Evolutionary conservation across 73 alveolate species (phyloP).

Genomic region (Diophrys sp.): DNA sequence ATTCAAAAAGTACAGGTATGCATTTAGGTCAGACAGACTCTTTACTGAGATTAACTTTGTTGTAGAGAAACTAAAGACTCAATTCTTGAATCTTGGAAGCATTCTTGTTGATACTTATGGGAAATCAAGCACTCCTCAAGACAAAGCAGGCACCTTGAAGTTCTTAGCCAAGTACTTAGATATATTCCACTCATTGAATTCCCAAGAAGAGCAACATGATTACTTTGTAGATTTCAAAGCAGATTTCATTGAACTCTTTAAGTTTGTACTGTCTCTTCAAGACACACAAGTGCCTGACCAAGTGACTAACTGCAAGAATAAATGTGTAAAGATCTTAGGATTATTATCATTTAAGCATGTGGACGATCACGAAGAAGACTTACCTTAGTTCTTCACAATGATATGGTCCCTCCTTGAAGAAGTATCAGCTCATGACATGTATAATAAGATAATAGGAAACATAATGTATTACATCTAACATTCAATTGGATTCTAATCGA

Average conservation of each 20-base stretch:
- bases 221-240: conserved; percentile 33
- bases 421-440: conserved; percentile 9
- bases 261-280: conserved; percentile 12
- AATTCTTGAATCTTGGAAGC: conserved; percentile 7
- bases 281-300: too few species aligned
- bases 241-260: conserved; percentile 8
- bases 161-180: conserved; percentile 15
- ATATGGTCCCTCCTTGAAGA: conserved; percentile 39
- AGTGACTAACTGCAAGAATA: conserved; percentile 20
- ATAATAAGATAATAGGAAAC: conserved; percentile 28
- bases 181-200: conserved; percentile 20
- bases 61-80: conserved; percentile 17
- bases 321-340: conserved; percentile 25
- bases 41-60: conserved; percentile 41
- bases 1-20: conserved; percentile 45
- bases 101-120: background rate
- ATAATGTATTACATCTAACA: conserved; percentile 21
- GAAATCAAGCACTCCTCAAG: conserved; percentile 3
- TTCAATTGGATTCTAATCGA: background rate
- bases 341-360: conserved; percentile 15
- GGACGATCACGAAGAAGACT: conserved; percentile 8
- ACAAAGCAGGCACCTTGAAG: conserved; percentile 15
- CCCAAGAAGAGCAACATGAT: conserved; percentile 50
- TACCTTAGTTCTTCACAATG: background rate
- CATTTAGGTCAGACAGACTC: conserved; percentile 48